Base-by-base conservation (phyloP, 257 asterid genomes). In the Gynochthodes officinalis region DNA sequence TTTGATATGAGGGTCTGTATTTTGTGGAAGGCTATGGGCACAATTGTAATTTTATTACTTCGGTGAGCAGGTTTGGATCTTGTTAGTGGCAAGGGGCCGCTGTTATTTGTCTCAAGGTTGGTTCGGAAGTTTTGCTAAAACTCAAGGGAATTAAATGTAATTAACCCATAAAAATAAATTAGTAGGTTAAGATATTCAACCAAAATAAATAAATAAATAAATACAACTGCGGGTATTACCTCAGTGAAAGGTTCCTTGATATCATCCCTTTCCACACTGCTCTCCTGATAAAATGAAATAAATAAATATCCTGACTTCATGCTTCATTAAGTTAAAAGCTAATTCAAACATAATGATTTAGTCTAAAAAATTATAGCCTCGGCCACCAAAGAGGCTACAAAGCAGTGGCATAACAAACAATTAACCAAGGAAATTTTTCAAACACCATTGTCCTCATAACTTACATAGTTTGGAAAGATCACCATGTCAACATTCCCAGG, bases 241-340 rank as follows among this genome's bases (percentile, higher is more conserved):
- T 95, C 98, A 0, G 96, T 90, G 80, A 95, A 95, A 73, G 99
- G 99, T 30, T 92, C 97, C 83, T 86, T 87, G 77, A 95, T 77
- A 79, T 95, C 95, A 80, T 95, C 99, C 76, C 92, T 89, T 80
- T 95, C 99, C 43, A 90, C 83, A 79, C 97, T 95, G 83, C 99
- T 95, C 82, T 95, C 99, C 99, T 90, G 93, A 55, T 37, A 63
- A 2, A 61, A 4, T 46, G 6, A 19, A 23, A n/a, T 19, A 78
- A 83, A 67, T 21, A 12, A 61, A 71, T 73, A 81, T 50, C 48
- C 74, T n/a, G 66, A 72, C 53, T 61, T 37, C 71, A 60, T 18
- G 43, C 59, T 53, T 15, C 27, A 60, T 66, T 39, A 59, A 71
- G 61, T 32, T 39, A 28, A 46, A 28, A 21, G 37, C 40, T 12